Percentiles rank a stretch among this genome's conserved stretches.
Conservation (phyloP, 108 stramenopile genomes). For the Conticribra guillardii region DNA sequence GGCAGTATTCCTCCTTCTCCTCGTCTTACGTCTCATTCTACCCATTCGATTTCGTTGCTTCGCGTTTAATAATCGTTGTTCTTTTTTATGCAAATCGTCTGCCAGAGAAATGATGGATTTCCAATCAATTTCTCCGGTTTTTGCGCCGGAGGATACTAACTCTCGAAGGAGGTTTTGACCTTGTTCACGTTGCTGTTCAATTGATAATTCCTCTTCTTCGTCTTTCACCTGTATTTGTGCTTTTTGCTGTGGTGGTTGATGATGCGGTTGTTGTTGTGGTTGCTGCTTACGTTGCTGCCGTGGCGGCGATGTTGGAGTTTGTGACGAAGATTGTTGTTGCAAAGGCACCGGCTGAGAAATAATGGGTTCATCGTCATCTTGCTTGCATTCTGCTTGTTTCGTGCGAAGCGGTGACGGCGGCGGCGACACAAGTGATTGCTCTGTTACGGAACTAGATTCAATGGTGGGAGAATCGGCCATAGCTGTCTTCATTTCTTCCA, state of each 20-base stretch:
- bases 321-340: too few species aligned
- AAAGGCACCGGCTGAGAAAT: too few species aligned
- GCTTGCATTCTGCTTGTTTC: neutral
- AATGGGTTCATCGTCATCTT: too few species aligned
- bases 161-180: conserved; percentile 43
- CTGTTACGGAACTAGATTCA: neutral
- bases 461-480: neutral
- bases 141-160: conserved; percentile 26
- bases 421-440: neutral
- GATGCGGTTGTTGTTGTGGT: neutral
- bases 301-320: too few species aligned
- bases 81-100: conserved; percentile 46
- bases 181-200: conserved; percentile 48
- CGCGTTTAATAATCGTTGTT: conserved; percentile 28
- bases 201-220: neutral
- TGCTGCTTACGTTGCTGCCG: neutral
- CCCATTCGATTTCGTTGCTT: neutral
- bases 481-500: too few species aligned
- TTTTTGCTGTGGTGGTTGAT: neutral
- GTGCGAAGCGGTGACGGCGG: neutral
- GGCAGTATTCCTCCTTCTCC: conserved; percentile 4
- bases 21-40: neutral
- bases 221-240: neutral
- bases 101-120: conserved; percentile 45
- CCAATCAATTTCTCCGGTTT: conserved; percentile 38